Base-by-base conservation (phyloP, 1,284 basidiomycete species). In the Microbotryomycetes sp. region DNA sequence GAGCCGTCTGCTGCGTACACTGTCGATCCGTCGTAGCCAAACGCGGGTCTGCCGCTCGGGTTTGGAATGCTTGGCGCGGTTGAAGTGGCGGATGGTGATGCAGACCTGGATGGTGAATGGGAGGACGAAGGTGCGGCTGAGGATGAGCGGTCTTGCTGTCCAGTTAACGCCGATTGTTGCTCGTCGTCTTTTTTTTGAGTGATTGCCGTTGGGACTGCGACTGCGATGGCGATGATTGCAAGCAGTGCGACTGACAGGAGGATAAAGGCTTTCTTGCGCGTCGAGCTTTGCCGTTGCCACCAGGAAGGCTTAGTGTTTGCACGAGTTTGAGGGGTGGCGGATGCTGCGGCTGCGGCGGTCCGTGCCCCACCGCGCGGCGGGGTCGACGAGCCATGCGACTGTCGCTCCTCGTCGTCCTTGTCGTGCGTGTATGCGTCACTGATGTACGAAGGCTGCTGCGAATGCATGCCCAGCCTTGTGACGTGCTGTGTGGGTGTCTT, bases 1-100 rank as follows among this genome's bases (percentile, higher is more conserved):
- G 80, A 78, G 47, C 84, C 85, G 69, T 86, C 81, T 0, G 83
- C 84, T 70, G 81, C 80, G 3, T 78, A 82, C 41, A 89, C 79
- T 11, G 74, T 76, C 54, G 83, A 84, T n/a, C 87, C 88, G 73
- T 87, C 59, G 35, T 41, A 41, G 18, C 35, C 35, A 9, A 18
- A 41, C 9, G 35, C 35, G 18, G 35, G 35, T 41, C 35, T 41
- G 35, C 35, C 35, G 18, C 35, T 41, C 18, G 35, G 35, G 35
- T 41, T 41, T 9, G 35, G 35, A 9, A 41, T 18, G 9, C 11
- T 11, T 9, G 35, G 35, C 35, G 35, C 18, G 11, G 35, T 41
- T 9, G 11, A 11, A n/a, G n/a, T n/a, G n/a, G n/a, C n/a, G 9
- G 35, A 41, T 11, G 35, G 35, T 41, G 35, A 9, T 41, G 35